phyloP scores from a whole-genome alignment of 345 rosid genomes.

The Viola odorata region DNA sequence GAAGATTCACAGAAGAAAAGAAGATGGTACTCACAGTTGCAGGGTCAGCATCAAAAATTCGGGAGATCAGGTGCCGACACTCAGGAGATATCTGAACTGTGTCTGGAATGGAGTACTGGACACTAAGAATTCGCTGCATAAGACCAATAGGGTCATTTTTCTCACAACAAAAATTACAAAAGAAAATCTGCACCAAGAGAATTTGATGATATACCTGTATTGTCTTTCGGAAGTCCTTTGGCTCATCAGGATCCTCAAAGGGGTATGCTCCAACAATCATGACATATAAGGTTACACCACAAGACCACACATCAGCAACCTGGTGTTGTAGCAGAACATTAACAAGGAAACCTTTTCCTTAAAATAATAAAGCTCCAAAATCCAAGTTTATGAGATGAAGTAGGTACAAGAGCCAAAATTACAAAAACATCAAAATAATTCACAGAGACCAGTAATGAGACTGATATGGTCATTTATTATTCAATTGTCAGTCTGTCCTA shows the following conservation, averaged over 20 bases:
- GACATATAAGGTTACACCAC: conserved; percentile 30
- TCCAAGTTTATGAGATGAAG: background rate
- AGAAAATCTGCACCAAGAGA: background rate
- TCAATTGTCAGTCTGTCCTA: too few relatives aligned
- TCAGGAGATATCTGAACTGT: conserved; percentile 21
- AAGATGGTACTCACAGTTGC: conserved; percentile 20
- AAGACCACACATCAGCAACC: conserved; percentile 37
- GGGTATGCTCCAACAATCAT: conserved; percentile 31
- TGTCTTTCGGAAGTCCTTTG: conserved; percentile 31
- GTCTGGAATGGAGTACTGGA: conserved; percentile 25
- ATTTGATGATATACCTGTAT: conserved; percentile 14
- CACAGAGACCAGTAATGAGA: too few relatives aligned
- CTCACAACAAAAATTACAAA: background rate
- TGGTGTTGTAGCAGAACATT: conserved; percentile 6
- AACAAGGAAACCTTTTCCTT: background rate
- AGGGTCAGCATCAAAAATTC: conserved; percentile 27
- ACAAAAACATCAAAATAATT: too few relatives aligned
- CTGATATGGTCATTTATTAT: too few relatives aligned
- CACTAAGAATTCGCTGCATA: conserved; percentile 28
- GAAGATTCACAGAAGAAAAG: too few relatives aligned
- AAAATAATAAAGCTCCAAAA: background rate
- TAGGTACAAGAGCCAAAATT: background rate
- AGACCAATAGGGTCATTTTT: conserved; percentile 6
- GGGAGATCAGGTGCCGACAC: conserved; percentile 24
- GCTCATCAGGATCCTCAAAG: conserved; percentile 32